Evolutionary conservation across 371 early-diverging fungal genomes (phyloP).

Genomic region (Phascolomyces articulosus): DNA sequence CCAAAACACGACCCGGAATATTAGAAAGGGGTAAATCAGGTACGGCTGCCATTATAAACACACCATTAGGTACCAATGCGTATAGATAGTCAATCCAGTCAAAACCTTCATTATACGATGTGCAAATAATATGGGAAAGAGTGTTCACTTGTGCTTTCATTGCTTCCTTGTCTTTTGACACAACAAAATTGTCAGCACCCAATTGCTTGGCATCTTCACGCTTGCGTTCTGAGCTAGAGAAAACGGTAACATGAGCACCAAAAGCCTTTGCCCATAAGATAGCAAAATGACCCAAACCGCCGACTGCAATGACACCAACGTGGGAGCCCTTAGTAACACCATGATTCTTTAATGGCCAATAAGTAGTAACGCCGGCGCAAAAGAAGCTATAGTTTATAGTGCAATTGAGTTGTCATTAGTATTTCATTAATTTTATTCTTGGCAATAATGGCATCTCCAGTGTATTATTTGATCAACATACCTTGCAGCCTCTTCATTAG

Average conservation of each 20-base stretch:
- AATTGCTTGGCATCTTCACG: conserved; percentile 31
- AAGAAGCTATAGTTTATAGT: conserved; percentile 57
- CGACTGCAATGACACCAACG: conserved; percentile 72
- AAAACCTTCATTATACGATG: conserved; percentile 32
- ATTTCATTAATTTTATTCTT: no score
- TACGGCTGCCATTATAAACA: conserved; percentile 59
- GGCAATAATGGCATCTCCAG: no score
- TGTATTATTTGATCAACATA: no score
- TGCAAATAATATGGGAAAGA: conserved; percentile 28
- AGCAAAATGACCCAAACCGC: conserved; percentile 15
- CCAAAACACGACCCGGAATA: conserved; percentile 28
- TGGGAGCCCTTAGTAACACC: conserved; percentile 45
- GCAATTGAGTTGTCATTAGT: no score
- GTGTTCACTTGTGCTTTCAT: conserved; percentile 8
- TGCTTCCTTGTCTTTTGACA: conserved; percentile 17
- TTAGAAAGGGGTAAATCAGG: conserved; percentile 56
- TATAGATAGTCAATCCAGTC: conserved; percentile 43
- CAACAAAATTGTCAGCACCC: conserved; percentile 37
- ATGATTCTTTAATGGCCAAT: conserved; percentile 53
- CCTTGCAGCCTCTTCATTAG: conserved; percentile 41
- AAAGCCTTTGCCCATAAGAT: conserved; percentile 55
- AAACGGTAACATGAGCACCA: conserved; percentile 63
- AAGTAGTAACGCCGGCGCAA: conserved; percentile 62
- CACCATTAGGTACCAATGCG: conserved; percentile 46
- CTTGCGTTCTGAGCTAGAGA: conserved; percentile 34